Base-by-base conservation (phyloP, 164 flowering plant species). In the Umbellularia californica region DNA sequence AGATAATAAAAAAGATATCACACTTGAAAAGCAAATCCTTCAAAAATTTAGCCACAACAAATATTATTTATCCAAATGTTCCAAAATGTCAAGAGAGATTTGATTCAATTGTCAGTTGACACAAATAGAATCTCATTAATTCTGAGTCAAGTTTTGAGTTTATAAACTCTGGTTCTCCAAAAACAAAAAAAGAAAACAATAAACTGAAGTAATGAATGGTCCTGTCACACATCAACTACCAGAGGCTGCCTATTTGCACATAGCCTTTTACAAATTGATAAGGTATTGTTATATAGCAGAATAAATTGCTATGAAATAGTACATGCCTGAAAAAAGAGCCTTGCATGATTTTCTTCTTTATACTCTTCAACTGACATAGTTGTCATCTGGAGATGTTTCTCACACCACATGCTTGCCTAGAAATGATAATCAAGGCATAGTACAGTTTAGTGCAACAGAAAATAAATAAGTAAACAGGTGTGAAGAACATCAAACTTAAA, bases 401-500 rank as follows among this genome's bases (percentile, higher is more conserved):
- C 81, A 83, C 90, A 90, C 95, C 97, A 93, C 50, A 74, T 69
- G 83, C 88, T 88, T 69, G 93, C 98, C 97, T 95, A 76, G 58
- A 23, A 68, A 77, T 58, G 30, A 75, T 58, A 24, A n/a, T 23
- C 51, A 71, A n/a, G 28, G 63, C 64, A 76, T 67, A 35, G 71
- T 67, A 68, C 24, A 41, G 11, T 7, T 41, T 0, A 41, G 23
- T 51, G 22, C 19, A 69, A 35, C 33, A 23, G 7, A 17, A 58
- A 14, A 22, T 30, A 20, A 20, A 33, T 25, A n/a, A 30, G 23
- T 52, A 15, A 5, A 27, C 19, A 28, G 27, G 10, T 25, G 23
- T 70, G n/a, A 58, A 70, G 73, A 70, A 24, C 2, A 51, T 55
- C 47, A 51, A 14, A 58, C 14, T 19, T 22, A 23, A 69, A 24